A percentile compares a stretch with the other conserved stretches of the same genome.
phyloP scores from a whole-genome alignment of 768 basidiomycete species.

The Lentinula lateritia region DNA sequence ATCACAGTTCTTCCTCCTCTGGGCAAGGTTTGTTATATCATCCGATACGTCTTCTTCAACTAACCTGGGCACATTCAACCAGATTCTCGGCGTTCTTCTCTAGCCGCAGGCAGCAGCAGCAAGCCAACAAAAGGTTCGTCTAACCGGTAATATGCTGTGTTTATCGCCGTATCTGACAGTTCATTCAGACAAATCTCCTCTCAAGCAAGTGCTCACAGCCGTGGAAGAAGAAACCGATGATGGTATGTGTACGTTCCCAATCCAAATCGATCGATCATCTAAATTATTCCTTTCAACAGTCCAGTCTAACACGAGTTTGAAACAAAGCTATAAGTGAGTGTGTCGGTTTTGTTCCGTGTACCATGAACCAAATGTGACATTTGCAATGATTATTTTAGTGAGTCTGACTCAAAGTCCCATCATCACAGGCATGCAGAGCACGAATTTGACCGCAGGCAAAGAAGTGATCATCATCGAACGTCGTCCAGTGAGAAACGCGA shows the following conservation, averaged over 20 bases:
- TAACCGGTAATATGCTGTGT: not conserved
- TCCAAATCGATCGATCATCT: not conserved
- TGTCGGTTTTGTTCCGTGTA: not conserved
- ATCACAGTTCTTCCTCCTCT: not conserved
- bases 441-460: not conserved
- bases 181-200: not conserved
- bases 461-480: not conserved
- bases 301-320: not conserved
- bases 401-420: not conserved
- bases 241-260: not conserved
- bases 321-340: not conserved
- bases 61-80: not conserved
- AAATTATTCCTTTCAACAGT: not conserved
- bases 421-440: not conserved
- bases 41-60: not conserved
- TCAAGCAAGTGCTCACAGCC: slow-evolving; percentile 2
- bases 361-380: not conserved
- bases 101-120: not conserved
- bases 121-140: not conserved
- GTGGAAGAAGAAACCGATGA: slow-evolving; percentile 2
- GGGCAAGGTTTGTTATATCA: slow-evolving; percentile 1
- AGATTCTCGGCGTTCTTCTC: slow-evolving; percentile 5
- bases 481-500: not conserved
- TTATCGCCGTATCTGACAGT: not conserved
- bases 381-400: not conserved